Evolutionary conservation across 148 eudicot genomes (phyloP).

Genomic region (Camellia japonica): DNA sequence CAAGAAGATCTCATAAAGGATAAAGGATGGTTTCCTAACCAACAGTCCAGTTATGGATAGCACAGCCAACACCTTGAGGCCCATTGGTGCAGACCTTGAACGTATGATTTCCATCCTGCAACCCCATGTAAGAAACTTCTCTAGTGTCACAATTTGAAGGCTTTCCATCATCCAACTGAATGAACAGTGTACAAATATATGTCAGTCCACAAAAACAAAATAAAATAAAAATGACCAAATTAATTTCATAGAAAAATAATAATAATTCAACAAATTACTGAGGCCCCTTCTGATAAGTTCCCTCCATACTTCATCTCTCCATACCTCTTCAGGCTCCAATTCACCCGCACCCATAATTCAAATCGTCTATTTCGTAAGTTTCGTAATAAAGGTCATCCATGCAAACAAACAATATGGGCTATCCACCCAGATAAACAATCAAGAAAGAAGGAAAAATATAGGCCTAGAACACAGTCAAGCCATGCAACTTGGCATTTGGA

Average conservation of each 20-base stretch:
- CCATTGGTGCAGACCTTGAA: slow-evolving; percentile 66
- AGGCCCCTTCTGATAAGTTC: background rate
- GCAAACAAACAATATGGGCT: too few relatives aligned
- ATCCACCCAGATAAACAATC: too few relatives aligned
- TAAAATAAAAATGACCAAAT: background rate
- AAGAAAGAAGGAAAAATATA: background rate
- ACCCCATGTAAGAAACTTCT: slow-evolving; percentile 40
- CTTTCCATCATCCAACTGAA: slow-evolving; percentile 67
- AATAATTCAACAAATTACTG: background rate
- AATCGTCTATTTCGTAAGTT: too few relatives aligned
- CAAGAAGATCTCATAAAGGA: slow-evolving; percentile 7
- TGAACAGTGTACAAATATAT: slow-evolving; percentile 7
- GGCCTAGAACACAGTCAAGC: background rate
- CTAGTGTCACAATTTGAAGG: slow-evolving; percentile 55
- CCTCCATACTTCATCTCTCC: too few relatives aligned
- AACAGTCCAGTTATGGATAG: slow-evolving; percentile 77
- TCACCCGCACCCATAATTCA: too few relatives aligned
- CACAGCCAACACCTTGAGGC: slow-evolving; percentile 53
- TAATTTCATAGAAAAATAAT: background rate
- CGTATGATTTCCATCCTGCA: slow-evolving; percentile 73
- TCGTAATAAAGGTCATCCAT: too few relatives aligned
- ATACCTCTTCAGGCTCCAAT: too few relatives aligned
- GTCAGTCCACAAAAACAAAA: background rate
- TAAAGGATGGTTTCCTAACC: slow-evolving; percentile 40
- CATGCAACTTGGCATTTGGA: background rate